phyloP scores from a whole-genome alignment of 306 rosid species.

The Gillenia trifoliata region DNA sequence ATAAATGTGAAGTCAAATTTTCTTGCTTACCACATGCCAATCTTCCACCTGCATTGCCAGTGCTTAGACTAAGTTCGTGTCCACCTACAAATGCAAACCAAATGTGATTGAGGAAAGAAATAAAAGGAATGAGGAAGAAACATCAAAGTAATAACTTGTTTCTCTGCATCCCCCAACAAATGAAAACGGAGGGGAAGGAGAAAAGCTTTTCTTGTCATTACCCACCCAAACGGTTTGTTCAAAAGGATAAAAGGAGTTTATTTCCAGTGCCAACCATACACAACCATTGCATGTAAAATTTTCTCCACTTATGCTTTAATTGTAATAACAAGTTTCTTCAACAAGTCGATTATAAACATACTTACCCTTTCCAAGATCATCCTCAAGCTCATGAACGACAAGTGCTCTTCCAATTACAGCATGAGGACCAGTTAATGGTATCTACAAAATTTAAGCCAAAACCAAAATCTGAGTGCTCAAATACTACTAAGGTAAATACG shows the following conservation, averaged over 20 bases:
- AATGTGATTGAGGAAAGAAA: slow-evolving; percentile 14
- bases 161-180: background rate
- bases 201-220: background rate
- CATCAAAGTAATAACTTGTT: background rate
- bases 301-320: background rate
- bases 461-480: background rate
- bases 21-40: slow-evolving; percentile 79
- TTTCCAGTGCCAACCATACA: slow-evolving; percentile 9
- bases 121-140: background rate
- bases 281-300: background rate
- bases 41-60: slow-evolving; percentile 95
- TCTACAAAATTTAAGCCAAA: slow-evolving; percentile 36
- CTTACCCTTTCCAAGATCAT: slow-evolving; percentile 87
- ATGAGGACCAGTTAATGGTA: slow-evolving; percentile 67
- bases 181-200: background rate
- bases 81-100: slow-evolving; percentile 56
- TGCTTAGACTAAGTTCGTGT: slow-evolving; percentile 77
- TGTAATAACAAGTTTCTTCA: background rate
- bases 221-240: background rate
- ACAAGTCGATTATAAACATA: slow-evolving; percentile 3
- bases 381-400: slow-evolving; percentile 82
- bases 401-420: slow-evolving; percentile 82
- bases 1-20: background rate
- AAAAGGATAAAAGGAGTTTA: background rate
- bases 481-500: background rate